Conservation (phyloP, 768 basidiomycete species). For the Panus rudis region DNA sequence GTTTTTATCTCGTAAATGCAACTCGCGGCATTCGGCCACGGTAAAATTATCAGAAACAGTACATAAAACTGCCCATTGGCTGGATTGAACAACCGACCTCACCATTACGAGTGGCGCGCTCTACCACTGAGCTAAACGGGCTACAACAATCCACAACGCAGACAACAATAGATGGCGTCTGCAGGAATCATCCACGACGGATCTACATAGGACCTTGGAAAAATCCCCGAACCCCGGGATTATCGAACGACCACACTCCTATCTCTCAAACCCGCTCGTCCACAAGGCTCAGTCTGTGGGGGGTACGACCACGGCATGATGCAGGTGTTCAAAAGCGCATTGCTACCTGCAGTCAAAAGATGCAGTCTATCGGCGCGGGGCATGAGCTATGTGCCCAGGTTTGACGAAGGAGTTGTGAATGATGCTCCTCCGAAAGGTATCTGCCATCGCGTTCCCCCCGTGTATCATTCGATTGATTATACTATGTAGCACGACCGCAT, state of each 20-base stretch:
- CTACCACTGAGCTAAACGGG: slow-evolving; percentile 17
- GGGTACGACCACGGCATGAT: background rate
- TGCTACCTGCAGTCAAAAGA: background rate
- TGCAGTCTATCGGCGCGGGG: background rate
- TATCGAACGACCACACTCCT: background rate
- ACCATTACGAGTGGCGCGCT: slow-evolving; percentile 27
- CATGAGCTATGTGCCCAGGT: background rate
- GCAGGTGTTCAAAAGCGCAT: background rate
- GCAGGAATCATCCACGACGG: too few relatives aligned
- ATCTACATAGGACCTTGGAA: too few relatives aligned
- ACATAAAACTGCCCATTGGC: slow-evolving; percentile 30
- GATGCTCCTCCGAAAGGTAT: slow-evolving; percentile 37
- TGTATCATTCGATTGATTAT: background rate
- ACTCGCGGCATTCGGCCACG: too few relatives aligned
- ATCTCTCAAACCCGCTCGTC: background rate
- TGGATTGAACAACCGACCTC: slow-evolving; percentile 41
- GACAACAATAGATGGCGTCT: background rate
- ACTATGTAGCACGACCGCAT: slow-evolving; percentile 17
- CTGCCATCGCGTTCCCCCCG: background rate
- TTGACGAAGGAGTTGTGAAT: slow-evolving; percentile 21
- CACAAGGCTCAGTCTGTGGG: background rate
- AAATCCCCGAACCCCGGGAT: background rate
- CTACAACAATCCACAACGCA: background rate
- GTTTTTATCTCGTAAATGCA: too few relatives aligned
- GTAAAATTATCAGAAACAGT: too few relatives aligned